phyloP scores from a whole-genome alignment of 2,329 filamentous ascomycete species.

The Alternaria metachromatica region DNA sequence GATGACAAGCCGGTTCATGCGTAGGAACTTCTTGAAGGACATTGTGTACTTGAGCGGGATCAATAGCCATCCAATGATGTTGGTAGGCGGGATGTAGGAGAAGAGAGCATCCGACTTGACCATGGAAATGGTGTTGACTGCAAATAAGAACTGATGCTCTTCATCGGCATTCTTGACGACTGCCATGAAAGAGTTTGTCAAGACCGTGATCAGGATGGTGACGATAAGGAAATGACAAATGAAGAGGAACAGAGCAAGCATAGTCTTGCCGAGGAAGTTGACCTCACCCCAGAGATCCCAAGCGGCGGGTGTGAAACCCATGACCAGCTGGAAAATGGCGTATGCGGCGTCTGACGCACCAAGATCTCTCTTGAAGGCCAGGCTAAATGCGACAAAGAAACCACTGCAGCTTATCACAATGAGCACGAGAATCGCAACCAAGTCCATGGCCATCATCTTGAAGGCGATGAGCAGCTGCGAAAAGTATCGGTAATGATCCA shows the following conservation, averaged over 20 bases:
- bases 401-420: conserved; percentile 90
- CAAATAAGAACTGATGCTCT: conserved; percentile 91
- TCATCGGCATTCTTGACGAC: conserved; percentile 93
- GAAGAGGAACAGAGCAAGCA: conserved; percentile 84
- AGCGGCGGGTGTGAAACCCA: conserved; percentile 94
- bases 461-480: conserved; percentile 94
- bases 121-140: conserved; percentile 96
- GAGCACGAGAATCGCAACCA: conserved; percentile 82
- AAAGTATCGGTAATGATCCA: conserved; percentile 96
- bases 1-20: conserved; percentile 87
- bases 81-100: conserved; percentile 89
- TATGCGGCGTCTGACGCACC: conserved; percentile 80
- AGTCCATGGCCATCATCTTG: conserved; percentile 88
- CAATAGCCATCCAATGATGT: conserved; percentile 88
- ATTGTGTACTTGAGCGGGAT: conserved; percentile 83
- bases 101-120: conserved; percentile 98
- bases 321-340: conserved; percentile 88
- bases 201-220: conserved; percentile 92
- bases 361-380: conserved; percentile 75
- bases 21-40: conserved; percentile 81
- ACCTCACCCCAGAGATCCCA: conserved; percentile 89
- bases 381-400: conserved; percentile 92
- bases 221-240: conserved; percentile 96
- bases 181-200: conserved; percentile 95
- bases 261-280: conserved; percentile 75